phyloP scores from a whole-genome alignment of 345 rosid genomes.

The Citrus hindsii region DNA sequence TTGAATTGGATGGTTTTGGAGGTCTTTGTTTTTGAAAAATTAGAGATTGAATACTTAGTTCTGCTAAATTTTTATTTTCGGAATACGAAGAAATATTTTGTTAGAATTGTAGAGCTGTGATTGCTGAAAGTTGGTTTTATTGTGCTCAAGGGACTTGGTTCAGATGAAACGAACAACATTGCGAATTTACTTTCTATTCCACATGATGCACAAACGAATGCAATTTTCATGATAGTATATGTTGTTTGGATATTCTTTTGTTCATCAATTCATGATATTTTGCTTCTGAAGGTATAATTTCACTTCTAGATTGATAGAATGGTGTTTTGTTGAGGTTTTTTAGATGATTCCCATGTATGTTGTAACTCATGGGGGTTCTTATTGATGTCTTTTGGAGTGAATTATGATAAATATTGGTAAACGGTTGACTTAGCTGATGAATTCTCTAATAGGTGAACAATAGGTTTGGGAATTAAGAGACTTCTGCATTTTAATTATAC shows the following conservation, averaged over 20 bases:
- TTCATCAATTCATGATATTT: not conserved
- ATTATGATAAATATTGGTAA: not conserved
- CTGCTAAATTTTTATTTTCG: not conserved
- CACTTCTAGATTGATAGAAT: not conserved
- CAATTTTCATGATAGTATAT: too few relatives aligned
- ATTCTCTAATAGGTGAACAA: not conserved
- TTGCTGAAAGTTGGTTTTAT: not conserved
- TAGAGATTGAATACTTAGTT: not conserved
- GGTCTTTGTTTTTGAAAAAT: not conserved
- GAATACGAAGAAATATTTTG: not conserved
- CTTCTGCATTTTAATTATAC: not conserved
- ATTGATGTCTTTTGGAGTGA: not conserved
- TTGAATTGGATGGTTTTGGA: not conserved
- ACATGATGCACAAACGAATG: too few relatives aligned
- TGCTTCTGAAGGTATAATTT: not conserved
- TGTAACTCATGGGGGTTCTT: not conserved
- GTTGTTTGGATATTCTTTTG: not conserved
- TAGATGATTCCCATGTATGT: not conserved
- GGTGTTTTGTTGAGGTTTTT: not conserved
- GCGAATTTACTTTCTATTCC: not conserved
- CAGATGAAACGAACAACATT: not conserved
- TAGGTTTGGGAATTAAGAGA: not conserved
- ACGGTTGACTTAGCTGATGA: not conserved
- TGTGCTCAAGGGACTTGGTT: not conserved
- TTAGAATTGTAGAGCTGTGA: not conserved